Conservation (phyloP, 1,284 basidiomycete species). For the Ganoderma resinaceum region DNA sequence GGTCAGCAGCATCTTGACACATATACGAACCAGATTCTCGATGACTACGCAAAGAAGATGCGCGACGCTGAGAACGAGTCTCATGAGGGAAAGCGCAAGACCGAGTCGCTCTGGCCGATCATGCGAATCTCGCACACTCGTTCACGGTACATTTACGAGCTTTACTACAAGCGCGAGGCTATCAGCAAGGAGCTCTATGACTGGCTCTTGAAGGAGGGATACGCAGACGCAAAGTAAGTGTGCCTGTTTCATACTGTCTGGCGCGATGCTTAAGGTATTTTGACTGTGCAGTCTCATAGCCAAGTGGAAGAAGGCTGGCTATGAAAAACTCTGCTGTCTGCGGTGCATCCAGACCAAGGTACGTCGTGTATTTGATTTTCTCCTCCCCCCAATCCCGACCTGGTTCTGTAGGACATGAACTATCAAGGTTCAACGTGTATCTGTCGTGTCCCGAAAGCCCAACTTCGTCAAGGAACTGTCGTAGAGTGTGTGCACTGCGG, state of each 20-base stretch:
- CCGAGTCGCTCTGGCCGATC: slow-evolving; percentile 98
- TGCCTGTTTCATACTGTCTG: background rate
- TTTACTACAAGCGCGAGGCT: slow-evolving; percentile 98
- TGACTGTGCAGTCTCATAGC: slow-evolving; percentile 81
- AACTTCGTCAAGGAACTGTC: slow-evolving; percentile 90
- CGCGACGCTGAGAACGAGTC: slow-evolving; percentile 96
- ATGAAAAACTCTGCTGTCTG: slow-evolving; percentile 98
- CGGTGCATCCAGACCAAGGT: slow-evolving; percentile 96
- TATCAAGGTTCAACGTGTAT: slow-evolving; percentile 99
- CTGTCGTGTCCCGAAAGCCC: slow-evolving; percentile 95
- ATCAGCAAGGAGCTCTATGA: slow-evolving; percentile 96
- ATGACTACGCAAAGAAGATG: slow-evolving; percentile 97
- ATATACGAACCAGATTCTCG: slow-evolving; percentile 69
- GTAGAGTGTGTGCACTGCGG: slow-evolving; percentile 98
- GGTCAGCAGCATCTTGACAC: slow-evolving; percentile 6
- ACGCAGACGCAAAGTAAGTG: slow-evolving; percentile 95
- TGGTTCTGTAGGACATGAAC: slow-evolving; percentile 87
- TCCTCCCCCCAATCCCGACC: background rate
- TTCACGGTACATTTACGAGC: slow-evolving; percentile 96
- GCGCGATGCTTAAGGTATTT: background rate
- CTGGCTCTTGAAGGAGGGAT: slow-evolving; percentile 97
- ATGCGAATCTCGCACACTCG: slow-evolving; percentile 97
- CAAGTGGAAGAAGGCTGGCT: slow-evolving; percentile 99
- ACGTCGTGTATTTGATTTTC: slow-evolving; percentile 33
- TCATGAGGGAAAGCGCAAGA: slow-evolving; percentile 97